Evolutionary conservation across 257 asterid species (phyloP).

Genomic region (Penstemon barbatus): DNA sequence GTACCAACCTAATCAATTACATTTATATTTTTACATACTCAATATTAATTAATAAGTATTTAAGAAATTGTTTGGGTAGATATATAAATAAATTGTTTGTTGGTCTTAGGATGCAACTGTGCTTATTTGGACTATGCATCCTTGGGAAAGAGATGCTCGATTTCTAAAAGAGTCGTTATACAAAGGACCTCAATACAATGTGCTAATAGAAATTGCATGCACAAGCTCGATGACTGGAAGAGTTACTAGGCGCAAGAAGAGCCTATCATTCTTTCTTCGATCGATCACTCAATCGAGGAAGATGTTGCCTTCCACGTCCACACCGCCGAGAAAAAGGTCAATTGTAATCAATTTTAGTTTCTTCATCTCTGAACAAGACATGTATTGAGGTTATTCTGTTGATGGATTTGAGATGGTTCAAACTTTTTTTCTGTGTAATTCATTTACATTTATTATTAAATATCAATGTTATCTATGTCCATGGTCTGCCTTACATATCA

Average conservation of each 20-base stretch:
- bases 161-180: conserved; percentile 53
- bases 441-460: too few relatives aligned
- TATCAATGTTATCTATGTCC: too few relatives aligned
- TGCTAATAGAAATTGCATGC: conserved; percentile 66
- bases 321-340: conserved; percentile 44
- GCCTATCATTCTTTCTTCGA: conserved; percentile 85
- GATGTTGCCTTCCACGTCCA: conserved; percentile 66
- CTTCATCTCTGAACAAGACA: too few relatives aligned
- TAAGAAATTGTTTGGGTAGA: not conserved
- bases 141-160: conserved; percentile 93
- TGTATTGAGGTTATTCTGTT: too few relatives aligned
- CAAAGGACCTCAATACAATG: conserved; percentile 41
- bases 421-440: too few relatives aligned
- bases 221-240: conserved; percentile 57
- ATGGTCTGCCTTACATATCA: too few relatives aligned
- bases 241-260: conserved; percentile 72
- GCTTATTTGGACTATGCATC: conserved; percentile 74
- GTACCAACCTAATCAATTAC: not conserved
- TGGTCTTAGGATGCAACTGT: conserved; percentile 65
- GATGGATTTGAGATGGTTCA: too few relatives aligned
- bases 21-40: not conserved
- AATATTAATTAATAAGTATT: not conserved
- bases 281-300: too few relatives aligned
- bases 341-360: too few relatives aligned
- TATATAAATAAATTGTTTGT: too few relatives aligned